phyloP scores from a whole-genome alignment of 805 yeast species.

The Teunomyces tritomae region DNA sequence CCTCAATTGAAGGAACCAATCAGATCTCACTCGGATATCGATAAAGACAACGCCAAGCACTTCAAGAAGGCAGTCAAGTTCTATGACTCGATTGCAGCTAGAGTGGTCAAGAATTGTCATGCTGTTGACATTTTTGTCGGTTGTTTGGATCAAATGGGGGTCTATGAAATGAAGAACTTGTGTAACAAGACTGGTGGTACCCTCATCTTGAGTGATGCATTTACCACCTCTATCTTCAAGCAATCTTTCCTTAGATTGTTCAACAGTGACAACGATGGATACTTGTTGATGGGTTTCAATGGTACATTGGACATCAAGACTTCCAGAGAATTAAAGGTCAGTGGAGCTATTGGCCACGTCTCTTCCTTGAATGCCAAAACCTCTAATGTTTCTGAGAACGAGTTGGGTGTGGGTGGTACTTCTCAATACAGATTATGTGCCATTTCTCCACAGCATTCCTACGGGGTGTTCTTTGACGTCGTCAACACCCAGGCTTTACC shows the following conservation, averaged over 20 bases:
- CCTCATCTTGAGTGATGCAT: slow-evolving; percentile 83
- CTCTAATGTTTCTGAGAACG: slow-evolving; percentile 82
- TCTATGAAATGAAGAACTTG: slow-evolving; percentile 87
- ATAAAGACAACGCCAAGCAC: slow-evolving; percentile 83
- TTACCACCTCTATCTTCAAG: slow-evolving; percentile 91
- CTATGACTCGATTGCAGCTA: slow-evolving; percentile 70
- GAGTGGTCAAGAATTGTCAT: slow-evolving; percentile 69
- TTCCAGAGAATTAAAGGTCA: slow-evolving; percentile 79
- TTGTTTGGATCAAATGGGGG: slow-evolving; percentile 93
- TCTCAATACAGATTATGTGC: slow-evolving; percentile 84
- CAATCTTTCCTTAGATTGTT: slow-evolving; percentile 87
- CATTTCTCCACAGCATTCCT: slow-evolving; percentile 83
- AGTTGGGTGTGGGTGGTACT: slow-evolving; percentile 92
- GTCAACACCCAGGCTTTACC: slow-evolving; percentile 45
- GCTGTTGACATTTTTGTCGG: slow-evolving; percentile 91
- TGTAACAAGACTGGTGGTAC: slow-evolving; percentile 90
- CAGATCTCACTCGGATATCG: slow-evolving; percentile 96
- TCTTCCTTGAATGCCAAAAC: slow-evolving; percentile 67
- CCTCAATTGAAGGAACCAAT: slow-evolving; percentile 91
- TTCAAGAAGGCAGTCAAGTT: slow-evolving; percentile 81
- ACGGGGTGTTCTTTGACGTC: slow-evolving; percentile 87
- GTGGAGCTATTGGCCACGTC: slow-evolving; percentile 94
- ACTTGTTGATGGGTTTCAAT: slow-evolving; percentile 84
- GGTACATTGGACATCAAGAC: slow-evolving; percentile 87
- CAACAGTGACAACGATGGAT: slow-evolving; percentile 83